Percentiles rank a stretch among this genome's conserved stretches.
phyloP scores from a whole-genome alignment of 2,329 filamentous ascomycete species.

The Mycosphaerella arachidis region DNA sequence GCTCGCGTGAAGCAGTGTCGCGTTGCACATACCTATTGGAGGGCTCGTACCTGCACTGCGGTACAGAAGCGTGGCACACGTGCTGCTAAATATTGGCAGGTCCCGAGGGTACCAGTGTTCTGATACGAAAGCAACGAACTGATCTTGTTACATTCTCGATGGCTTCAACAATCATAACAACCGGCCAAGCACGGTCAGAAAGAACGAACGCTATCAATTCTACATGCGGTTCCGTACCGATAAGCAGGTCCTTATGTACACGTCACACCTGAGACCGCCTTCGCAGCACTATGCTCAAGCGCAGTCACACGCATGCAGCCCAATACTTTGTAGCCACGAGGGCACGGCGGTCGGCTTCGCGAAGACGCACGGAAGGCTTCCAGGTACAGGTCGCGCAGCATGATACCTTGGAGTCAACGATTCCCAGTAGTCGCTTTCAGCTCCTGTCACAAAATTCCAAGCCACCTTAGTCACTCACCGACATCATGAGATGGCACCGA shows the following conservation, averaged over 20 bases:
- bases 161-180: too few species aligned
- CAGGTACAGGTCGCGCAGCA: not conserved
- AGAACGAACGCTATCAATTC: too few species aligned
- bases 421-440: not conserved
- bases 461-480: not conserved
- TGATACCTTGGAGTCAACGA: not conserved
- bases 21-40: not conserved
- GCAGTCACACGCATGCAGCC: not conserved
- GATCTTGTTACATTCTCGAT: too few species aligned
- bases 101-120: too few species aligned
- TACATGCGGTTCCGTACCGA: too few species aligned
- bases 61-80: too few species aligned
- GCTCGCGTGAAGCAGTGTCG: not conserved
- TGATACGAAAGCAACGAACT: too few species aligned
- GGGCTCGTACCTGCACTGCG: too few species aligned
- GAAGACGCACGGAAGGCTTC: not conserved
- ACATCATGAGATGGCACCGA: not conserved
- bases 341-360: not conserved
- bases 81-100: too few species aligned
- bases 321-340: not conserved
- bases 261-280: too few species aligned
- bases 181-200: too few species aligned
- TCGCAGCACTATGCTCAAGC: not conserved
- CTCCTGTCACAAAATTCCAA: not conserved
- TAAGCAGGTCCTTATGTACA: too few species aligned